Evolutionary conservation across 768 basidiomycete species (phyloP), one percentile per base, ranked within the genome.

Genomic region (Tricholoma sp.): DNA sequence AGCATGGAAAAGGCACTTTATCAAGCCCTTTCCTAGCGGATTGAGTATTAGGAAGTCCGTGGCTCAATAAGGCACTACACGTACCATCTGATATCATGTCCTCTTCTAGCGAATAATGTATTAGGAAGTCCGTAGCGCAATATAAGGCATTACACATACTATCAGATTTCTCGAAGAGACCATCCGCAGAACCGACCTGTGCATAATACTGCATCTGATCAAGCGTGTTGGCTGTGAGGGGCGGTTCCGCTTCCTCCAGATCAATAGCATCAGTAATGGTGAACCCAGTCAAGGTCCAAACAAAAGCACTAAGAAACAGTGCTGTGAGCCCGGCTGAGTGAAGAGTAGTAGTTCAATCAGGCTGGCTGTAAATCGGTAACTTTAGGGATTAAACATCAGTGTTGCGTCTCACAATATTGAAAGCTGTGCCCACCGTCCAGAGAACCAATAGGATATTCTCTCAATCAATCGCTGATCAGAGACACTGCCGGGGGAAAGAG

Each of bases 341-440:
- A 18, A 61, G 17, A 61, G 55, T 20, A 61, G 55, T 47, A 63
- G 51, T 56, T 61, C 60, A 50, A 63, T 63, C 41, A 63, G 54
- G 50, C 32, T 49, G 39, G 62, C 59, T 41, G 59, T 62, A 29
- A 60, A 34, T n/a, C 57, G 53, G 42, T 61, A 54, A 44, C 62
- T 63, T 52, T 31, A 51, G 48, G 29, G 33, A 7, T 29, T 54
- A 39, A 54, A n/a, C 6, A 37, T 52, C 50, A 44, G 8, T 48
- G 33, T 36, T 50, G 36, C n/a, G 36, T 34, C 50, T 51, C 36
- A 37, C 24, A 11, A 28, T 1, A 8, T 2, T 37, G 4, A 36
- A 51, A 18, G 9, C 32, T 34, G 32, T 33, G 36, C 50, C 32
- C 1, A 51, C 50, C 50, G 17, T 33, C 50, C 52, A 49, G 52